Evolutionary conservation across 2,329 filamentous ascomycete species (phyloP), one percentile per base, ranked within the genome.

Genomic region (Xylariaceae sp.): DNA sequence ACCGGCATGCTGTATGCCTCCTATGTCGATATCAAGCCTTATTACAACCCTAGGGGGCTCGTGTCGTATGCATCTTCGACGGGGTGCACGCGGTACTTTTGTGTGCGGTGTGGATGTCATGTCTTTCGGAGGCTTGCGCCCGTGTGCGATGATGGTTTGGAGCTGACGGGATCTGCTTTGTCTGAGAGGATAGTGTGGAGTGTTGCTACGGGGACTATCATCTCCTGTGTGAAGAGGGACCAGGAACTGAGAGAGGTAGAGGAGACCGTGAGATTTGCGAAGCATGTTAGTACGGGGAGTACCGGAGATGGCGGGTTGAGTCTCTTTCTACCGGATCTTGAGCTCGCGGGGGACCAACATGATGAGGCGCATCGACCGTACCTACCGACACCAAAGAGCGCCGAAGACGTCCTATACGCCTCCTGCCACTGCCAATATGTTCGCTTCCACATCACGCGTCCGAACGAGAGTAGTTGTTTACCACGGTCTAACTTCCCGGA

Each of bases 391-490:
- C 23, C 3, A 30, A 30, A 30, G 23, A 5, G 1, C 23, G 18
- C 37, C 1, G 17, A 15, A 13, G 59, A 66, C 11, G 56, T 62
- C 6, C 64, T 84, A 8, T 72, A 74, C 51, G 81, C 76, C 3
- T 71, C 72, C 62, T 86, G 82, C 65, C 78, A 81, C 65, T 88
- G 85, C 69, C 73, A 76, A 3, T 78, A 76, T 1, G 76, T 88
- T 10, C 69, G 76, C 10, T 83, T 88, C 68, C 76, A 74, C 65
- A 78, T 89, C 66, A 80, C 80, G 3, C 79, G 78, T 2, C 86
- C 86, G 0, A 75, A 80, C 59, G 69, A 66, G 0, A 69, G 70
- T 5, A 84, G 82, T 53, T 68, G 68, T 4, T 56, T 74, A 3
- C 77, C 77, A 1, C 72, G 71, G 30, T 81, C 82, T 3, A 73